Conservation (phyloP, 352 stramenopile genomes). For the Phytophthora syringae region DNA sequence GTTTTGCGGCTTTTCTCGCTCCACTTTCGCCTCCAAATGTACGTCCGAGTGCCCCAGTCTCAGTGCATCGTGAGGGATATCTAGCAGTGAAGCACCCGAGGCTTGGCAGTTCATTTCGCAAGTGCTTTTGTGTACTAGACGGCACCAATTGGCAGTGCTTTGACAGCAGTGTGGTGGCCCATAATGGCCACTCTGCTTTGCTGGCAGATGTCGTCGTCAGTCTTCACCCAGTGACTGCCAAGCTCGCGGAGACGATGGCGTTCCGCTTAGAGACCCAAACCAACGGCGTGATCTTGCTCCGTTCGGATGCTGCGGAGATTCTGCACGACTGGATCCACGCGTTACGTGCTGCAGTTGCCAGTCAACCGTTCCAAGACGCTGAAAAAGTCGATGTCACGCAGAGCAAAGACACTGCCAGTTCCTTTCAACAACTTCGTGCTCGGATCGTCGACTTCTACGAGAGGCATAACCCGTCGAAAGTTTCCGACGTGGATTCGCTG, state of each 20-base stretch:
- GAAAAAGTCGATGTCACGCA: constrained; percentile 7
- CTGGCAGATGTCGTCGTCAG: constrained; percentile 39
- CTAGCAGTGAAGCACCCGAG: constrained; percentile 49
- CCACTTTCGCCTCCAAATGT: constrained; percentile 1
- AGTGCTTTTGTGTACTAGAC: constrained; percentile 46
- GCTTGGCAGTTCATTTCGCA: constrained; percentile 37
- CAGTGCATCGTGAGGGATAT: constrained; percentile 40
- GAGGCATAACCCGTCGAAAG: constrained; percentile 88
- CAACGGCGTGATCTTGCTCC: constrained; percentile 47
- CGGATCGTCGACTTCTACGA: constrained; percentile 87
- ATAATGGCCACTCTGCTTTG: constrained; percentile 20
- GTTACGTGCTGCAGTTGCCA: constrained; percentile 31
- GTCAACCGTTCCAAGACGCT: not conserved
- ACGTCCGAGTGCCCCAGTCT: constrained; percentile 1
- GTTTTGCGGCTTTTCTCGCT: constrained; percentile 36
- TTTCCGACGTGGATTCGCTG: constrained; percentile 72
- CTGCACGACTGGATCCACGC: constrained; percentile 42
- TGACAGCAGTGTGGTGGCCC: constrained; percentile 32
- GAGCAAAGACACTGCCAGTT: not conserved
- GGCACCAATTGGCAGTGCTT: constrained; percentile 44
- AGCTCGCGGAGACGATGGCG: constrained; percentile 33
- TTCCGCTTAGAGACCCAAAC: constrained; percentile 49
- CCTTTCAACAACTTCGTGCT: constrained; percentile 39
- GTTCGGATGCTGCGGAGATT: constrained; percentile 36
- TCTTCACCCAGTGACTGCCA: constrained; percentile 36